Conservation (phyloP, 2,329 filamentous ascomycete genomes). For the Fusarium acutatum region DNA sequence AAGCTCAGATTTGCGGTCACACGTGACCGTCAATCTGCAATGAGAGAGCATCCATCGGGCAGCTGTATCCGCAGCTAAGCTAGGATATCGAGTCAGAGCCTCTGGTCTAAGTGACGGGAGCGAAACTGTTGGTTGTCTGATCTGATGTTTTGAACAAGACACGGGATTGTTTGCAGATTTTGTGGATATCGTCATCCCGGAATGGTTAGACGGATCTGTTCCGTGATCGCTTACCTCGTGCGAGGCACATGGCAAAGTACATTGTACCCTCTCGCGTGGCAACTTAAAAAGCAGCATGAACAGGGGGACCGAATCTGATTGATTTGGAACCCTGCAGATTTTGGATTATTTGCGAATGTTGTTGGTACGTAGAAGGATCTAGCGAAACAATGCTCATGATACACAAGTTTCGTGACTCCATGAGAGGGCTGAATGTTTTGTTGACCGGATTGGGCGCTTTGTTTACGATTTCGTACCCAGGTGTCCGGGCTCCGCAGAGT, state of each 20-base stretch:
- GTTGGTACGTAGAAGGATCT: not conserved
- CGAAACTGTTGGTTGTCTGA: not conserved
- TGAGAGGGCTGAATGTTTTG: not conserved
- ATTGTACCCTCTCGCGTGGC: constrained; percentile 32
- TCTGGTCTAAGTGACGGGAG: not conserved
- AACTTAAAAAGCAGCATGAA: constrained; percentile 2
- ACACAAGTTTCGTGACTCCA: constrained; percentile 1
- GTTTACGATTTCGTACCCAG: not conserved
- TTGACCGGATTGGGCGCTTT: not conserved
- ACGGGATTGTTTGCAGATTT: constrained; percentile 12
- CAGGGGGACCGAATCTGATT: constrained; percentile 22
- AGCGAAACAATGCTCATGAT: constrained; percentile 1
- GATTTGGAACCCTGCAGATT: constrained; percentile 21
- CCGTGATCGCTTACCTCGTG: constrained; percentile 32
- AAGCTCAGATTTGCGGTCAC: not conserved
- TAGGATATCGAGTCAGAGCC: not conserved
- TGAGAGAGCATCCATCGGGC: not conserved
- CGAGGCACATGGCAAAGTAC: constrained; percentile 42
- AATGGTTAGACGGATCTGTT: constrained; percentile 37
- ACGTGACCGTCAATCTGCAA: constrained; percentile 3
- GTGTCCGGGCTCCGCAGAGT: not conserved
- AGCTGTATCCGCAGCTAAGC: not conserved
- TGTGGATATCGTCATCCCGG: constrained; percentile 33
- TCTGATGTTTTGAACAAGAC: not conserved
- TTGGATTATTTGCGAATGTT: not conserved